Base-by-base conservation (phyloP, 73 alveolate genomes). In the Loxodes magnus region DNA sequence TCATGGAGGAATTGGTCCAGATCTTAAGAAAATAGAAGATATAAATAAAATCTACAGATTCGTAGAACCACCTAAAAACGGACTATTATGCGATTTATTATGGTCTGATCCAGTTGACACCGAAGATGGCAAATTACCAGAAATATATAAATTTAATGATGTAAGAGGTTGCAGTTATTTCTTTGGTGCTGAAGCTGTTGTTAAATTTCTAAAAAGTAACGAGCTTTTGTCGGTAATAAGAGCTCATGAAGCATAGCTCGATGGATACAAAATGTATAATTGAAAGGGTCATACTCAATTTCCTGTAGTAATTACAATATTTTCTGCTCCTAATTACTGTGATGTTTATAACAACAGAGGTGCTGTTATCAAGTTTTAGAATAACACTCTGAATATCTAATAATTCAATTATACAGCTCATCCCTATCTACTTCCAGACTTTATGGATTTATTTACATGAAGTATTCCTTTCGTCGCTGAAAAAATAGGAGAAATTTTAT, bases 1-100 rank as follows among this genome's bases (percentile, higher is more conserved):
- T 52, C 94, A 80, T 52, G 94, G 88, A 42, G 94, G 94, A 3
- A 75, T 80, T 10, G 68, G 85, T 17, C 94, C 94, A 21, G 88
- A 75, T 53, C 41, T 80, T 6, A 41, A 52, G 17, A 53, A 49
- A 5, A 35, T 77, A 12, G 79, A 61, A 27, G 64, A 80, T 12
- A 69, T 80, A 26, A 74, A 80, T 35, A 33, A 51, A n/a, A 69
- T 76, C 14, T 57, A 75, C 35, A 46, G 94, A 33, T 68, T 59
- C 39, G 23, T 52, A 54, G 94, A 80, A 55, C 79, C 74, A 10
- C 94, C 94, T 0, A 46, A 63, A 24, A 59, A 60, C 25, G 94
- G 94, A 15, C 15, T 71, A 1, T 69, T 80, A 24, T 80, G 94
- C 27, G 94, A 80, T 43, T 39, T 80, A 22, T 54, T 80, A n/a